These are phyloP conservation scores for Xylona heveae DNA, from an alignment of 495 filamentous ascomycete genomes.

Conservation along the genomic window DNA sequence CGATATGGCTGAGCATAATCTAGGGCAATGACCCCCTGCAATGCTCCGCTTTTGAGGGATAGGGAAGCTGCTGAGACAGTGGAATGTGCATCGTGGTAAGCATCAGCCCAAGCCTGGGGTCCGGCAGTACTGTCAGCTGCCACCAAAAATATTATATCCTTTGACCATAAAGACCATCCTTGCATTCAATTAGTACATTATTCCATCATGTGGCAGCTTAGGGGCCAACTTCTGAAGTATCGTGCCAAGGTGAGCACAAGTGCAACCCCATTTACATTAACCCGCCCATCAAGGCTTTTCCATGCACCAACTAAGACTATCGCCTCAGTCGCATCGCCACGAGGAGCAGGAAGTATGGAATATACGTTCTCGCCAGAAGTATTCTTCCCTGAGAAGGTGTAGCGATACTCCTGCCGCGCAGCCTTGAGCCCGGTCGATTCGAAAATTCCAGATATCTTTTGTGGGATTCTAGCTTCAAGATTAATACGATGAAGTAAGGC, in stretches of 20 bases:
- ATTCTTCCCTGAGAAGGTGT: slow-evolving; percentile 46
- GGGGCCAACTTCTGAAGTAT: slow-evolving; percentile 62
- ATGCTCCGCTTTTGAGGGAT: slow-evolving; percentile 72
- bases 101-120: slow-evolving; percentile 92
- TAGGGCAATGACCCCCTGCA: slow-evolving; percentile 84
- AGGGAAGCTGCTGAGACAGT: slow-evolving; percentile 47
- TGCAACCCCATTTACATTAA: slow-evolving; percentile 74
- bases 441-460: slow-evolving; percentile 53
- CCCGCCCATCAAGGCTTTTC: slow-evolving; percentile 56
- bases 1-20: slow-evolving; percentile 72
- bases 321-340: slow-evolving; percentile 95
- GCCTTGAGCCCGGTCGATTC: slow-evolving; percentile 61
- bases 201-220: not conserved
- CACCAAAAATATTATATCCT: slow-evolving; percentile 89
- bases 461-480: slow-evolving; percentile 27
- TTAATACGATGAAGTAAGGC: not conserved
- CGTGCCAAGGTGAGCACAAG: slow-evolving; percentile 69
- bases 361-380: slow-evolving; percentile 81
- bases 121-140: slow-evolving; percentile 75
- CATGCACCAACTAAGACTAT: slow-evolving; percentile 81
- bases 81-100: slow-evolving; percentile 77
- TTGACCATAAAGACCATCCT: slow-evolving; percentile 97
- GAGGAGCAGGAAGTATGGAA: slow-evolving; percentile 81
- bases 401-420: slow-evolving; percentile 66
- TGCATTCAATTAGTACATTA: slow-evolving; percentile 8